These are phyloP conservation scores for Diaporthe sp. DNA, from an alignment of 2,329 filamentous ascomycete genomes.

Conservation along the genomic window DNA sequence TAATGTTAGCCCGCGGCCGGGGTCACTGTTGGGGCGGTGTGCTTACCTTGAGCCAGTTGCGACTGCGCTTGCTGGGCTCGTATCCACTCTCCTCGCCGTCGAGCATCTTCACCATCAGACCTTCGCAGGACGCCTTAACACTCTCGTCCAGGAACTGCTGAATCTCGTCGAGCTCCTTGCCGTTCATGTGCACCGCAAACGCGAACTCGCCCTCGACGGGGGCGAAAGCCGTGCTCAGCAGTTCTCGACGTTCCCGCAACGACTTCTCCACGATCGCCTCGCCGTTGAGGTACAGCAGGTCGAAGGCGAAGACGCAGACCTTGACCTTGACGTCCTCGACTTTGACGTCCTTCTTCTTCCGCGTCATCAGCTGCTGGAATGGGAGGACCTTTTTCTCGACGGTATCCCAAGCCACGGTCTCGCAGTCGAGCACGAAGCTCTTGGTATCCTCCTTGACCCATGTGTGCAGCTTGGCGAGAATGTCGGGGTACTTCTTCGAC, in stretches of 20 bases:
- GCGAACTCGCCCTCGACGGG: conserved; percentile 90
- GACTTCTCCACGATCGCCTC: conserved; percentile 89
- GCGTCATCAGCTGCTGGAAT: conserved; percentile 98
- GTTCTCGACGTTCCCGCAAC: conserved; percentile 84
- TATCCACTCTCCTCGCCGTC: conserved; percentile 94
- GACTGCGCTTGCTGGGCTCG: conserved; percentile 93
- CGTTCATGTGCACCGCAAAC: conserved; percentile 89
- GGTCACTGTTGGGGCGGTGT: conserved; percentile 3
- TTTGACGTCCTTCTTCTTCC: conserved; percentile 97
- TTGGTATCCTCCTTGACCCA: conserved; percentile 94
- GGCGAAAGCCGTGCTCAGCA: conserved; percentile 79
- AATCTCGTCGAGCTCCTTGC: conserved; percentile 92
- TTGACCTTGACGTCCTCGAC: conserved; percentile 95
- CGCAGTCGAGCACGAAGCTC: conserved; percentile 98
- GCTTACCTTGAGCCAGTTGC: conserved; percentile 95
- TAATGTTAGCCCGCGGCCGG: conserved; percentile 38
- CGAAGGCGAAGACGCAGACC: conserved; percentile 97
- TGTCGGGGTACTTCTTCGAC: conserved; percentile 97
- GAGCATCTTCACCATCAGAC: conserved; percentile 99
- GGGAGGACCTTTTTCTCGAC: conserved; percentile 94
- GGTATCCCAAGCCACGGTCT: conserved; percentile 98
- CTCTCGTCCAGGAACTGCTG: conserved; percentile 93
- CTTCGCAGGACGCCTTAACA: conserved; percentile 95
- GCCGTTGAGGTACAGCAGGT: conserved; percentile 92
- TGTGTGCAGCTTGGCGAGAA: conserved; percentile 85